Conservation (phyloP, 2,329 filamentous ascomycete species). For the Kalaharituber pfeilii region DNA sequence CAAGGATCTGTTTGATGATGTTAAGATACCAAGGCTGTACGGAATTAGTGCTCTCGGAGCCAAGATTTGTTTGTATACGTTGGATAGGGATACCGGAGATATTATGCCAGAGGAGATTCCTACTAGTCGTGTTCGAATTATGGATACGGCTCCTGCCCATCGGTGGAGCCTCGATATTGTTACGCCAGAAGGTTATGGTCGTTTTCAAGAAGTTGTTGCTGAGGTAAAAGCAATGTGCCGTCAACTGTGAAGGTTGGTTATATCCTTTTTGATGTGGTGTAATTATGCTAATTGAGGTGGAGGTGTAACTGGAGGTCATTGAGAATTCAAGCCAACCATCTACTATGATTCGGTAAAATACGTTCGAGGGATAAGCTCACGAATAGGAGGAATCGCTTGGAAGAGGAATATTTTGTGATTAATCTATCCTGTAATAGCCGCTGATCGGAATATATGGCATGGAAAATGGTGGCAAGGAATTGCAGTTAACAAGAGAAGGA, state of each 20-base stretch:
- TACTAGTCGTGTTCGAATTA: not conserved
- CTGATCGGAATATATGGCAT: too few species aligned
- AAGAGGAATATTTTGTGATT: not conserved
- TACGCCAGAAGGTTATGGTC: not conserved
- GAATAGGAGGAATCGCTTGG: not conserved
- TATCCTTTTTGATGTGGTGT: slow-evolving; percentile 2
- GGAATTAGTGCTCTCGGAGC: not conserved
- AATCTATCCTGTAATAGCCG: too few species aligned
- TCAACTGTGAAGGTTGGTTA: slow-evolving; percentile 2
- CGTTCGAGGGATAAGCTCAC: not conserved
- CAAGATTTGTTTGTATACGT: slow-evolving; percentile 1
- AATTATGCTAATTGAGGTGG: not conserved
- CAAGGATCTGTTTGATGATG: not conserved
- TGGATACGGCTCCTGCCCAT: not conserved
- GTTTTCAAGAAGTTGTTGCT: not conserved
- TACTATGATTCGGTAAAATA: not conserved
- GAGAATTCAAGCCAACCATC: slow-evolving; percentile 1
- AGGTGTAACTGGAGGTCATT: slow-evolving; percentile 1
- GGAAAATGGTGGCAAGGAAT: too few species aligned
- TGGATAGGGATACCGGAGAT: not conserved
- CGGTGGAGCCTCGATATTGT: slow-evolving; percentile 2
- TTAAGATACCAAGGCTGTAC: slow-evolving; percentile 2
- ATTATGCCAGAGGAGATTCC: not conserved
- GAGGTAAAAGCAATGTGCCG: slow-evolving; percentile 1
- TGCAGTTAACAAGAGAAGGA: too few species aligned